Evolutionary conservation across 257 asterid species (phyloP).

Genomic region (Anisodus acutangulus): DNA sequence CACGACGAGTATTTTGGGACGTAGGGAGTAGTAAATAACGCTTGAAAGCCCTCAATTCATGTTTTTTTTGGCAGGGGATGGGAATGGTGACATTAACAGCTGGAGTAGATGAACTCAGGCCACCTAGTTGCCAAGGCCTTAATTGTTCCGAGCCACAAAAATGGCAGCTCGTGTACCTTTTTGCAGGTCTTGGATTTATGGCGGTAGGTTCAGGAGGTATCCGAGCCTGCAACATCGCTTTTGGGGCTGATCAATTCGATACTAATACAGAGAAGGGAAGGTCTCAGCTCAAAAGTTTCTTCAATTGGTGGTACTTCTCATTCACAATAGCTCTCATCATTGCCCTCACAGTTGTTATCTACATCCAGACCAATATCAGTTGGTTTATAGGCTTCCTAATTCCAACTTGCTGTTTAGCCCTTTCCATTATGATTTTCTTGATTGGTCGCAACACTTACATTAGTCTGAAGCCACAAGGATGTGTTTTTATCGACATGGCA

Average conservation of each 20-base stretch:
- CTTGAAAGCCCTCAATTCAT: neutral
- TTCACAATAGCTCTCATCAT: conserved; percentile 75
- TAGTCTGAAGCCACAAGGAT: conserved; percentile 50
- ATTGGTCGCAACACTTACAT: conserved; percentile 61
- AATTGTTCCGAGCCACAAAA: conserved; percentile 52
- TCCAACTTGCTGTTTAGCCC: conserved; percentile 68
- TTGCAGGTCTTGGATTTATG: conserved; percentile 57
- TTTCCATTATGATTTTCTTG: conserved; percentile 60
- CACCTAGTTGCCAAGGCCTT: conserved; percentile 51
- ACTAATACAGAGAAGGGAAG: conserved; percentile 66
- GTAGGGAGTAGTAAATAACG: neutral
- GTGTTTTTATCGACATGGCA: conserved; percentile 61
- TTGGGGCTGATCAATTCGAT: conserved; percentile 91
- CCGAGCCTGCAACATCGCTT: conserved; percentile 86
- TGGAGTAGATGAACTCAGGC: conserved; percentile 54
- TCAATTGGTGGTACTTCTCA: conserved; percentile 89
- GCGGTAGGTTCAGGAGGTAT: conserved; percentile 81
- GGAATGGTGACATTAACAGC: conserved; percentile 63
- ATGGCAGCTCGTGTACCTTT: conserved; percentile 67
- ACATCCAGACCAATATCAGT: conserved; percentile 75
- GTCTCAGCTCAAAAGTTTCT: conserved; percentile 71
- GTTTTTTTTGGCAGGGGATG: conserved; percentile 57
- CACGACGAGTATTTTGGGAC: too few species aligned
- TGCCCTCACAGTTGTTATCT: conserved; percentile 71
- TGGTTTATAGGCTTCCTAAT: conserved; percentile 73